Conservation (phyloP, 257 asterid genomes). For the Nicotiana paniculata region DNA sequence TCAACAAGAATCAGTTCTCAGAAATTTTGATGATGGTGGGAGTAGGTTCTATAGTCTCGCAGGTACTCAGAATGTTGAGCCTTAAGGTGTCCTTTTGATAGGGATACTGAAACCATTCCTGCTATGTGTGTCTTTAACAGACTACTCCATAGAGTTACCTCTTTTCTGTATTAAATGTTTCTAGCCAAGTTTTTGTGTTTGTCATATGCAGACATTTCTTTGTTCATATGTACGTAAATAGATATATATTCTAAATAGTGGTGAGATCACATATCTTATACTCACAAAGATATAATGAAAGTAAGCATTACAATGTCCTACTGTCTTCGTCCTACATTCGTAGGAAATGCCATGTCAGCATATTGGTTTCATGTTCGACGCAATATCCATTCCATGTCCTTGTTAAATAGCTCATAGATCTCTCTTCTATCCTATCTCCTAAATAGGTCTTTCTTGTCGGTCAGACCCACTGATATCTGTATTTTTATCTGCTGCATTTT, state of each 20-base stretch:
- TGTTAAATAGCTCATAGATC: background rate
- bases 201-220: background rate
- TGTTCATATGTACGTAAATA: background rate
- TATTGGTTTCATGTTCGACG: too few relatives aligned
- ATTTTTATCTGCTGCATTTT: too few relatives aligned
- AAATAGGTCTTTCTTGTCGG: too few relatives aligned
- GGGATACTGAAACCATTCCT: background rate
- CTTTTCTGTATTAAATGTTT: background rate
- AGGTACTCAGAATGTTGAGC: conserved; percentile 40
- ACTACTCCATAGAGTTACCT: background rate
- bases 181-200: background rate
- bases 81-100: background rate
- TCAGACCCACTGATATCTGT: too few relatives aligned
- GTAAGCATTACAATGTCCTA: background rate
- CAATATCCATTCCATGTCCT: background rate
- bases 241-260: background rate
- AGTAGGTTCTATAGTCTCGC: conserved; percentile 82
- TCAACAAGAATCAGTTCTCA: conserved; percentile 76
- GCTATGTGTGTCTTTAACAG: background rate
- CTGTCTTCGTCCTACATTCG: too few relatives aligned
- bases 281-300: background rate
- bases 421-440: too few relatives aligned
- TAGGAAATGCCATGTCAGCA: too few relatives aligned
- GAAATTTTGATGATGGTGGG: conserved; percentile 87
- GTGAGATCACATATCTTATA: background rate